Evolutionary conservation across 2,329 filamentous ascomycete species (phyloP).

Genomic region (Gliomastix tumulicola): DNA sequence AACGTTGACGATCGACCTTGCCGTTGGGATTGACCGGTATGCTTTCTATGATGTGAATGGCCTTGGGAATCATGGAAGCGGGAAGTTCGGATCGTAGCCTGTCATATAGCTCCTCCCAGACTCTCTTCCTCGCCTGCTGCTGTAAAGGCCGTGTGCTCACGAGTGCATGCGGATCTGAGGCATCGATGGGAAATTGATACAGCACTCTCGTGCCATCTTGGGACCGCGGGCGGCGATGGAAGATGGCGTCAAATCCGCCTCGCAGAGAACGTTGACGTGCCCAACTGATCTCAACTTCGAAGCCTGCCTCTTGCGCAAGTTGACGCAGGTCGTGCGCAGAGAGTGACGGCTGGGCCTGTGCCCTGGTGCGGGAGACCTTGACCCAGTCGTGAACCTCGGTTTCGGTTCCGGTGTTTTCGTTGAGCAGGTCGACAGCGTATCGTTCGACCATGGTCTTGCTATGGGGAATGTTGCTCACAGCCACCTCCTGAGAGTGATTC

Average conservation of each 20-base stretch:
- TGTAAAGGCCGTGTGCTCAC: conserved; percentile 11
- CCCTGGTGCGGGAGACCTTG: neutral
- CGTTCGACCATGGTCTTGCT: conserved; percentile 20
- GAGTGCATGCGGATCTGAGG: too few species aligned
- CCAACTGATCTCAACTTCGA: conserved; percentile 35
- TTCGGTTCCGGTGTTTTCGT: neutral
- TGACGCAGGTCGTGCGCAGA: conserved; percentile 10
- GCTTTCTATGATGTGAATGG: conserved; percentile 4
- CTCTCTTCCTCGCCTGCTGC: conserved; percentile 1
- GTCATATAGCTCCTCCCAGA: conserved; percentile 1
- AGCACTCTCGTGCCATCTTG: conserved; percentile 2
- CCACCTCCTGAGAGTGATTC: neutral
- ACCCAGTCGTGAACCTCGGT: conserved; percentile 7
- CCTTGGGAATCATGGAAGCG: conserved; percentile 8
- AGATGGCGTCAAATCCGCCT: conserved; percentile 17
- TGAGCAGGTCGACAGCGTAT: conserved; percentile 7
- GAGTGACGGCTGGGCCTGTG: conserved; percentile 4
- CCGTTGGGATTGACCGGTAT: conserved; percentile 10
- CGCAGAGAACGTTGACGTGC: conserved; percentile 26
- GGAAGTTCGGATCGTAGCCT: conserved; percentile 6
- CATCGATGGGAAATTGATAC: conserved; percentile 15
- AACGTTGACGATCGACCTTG: conserved; percentile 5
- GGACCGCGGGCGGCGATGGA: conserved; percentile 22
- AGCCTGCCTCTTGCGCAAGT: conserved; percentile 26
- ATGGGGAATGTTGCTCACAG: conserved; percentile 16